These are phyloP conservation scores for Leccinellum luteum DNA, from an alignment of 768 basidiomycete species.

Conservation along the genomic window DNA sequence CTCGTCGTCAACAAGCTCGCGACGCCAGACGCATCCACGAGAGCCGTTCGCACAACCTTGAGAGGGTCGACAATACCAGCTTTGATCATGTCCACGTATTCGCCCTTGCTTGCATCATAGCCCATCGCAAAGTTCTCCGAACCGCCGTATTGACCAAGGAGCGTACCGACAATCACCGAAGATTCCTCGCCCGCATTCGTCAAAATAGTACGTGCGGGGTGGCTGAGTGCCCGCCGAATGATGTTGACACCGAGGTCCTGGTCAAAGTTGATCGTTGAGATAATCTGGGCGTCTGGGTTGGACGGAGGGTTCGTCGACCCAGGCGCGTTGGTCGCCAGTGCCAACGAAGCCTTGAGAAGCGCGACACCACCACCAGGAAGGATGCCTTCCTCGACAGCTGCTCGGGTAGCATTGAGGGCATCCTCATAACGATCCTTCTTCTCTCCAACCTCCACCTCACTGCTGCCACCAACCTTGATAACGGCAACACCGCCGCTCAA, in stretches of 20 bases:
- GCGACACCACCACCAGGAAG: conserved; percentile 96
- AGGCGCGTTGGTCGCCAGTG: conserved; percentile 59
- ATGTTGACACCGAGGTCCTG: conserved; percentile 95
- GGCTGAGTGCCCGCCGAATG: conserved; percentile 80
- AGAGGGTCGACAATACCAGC: conserved; percentile 93
- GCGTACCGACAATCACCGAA: conserved; percentile 86
- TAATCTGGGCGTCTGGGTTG: conserved; percentile 58
- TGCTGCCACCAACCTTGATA: conserved; percentile 93
- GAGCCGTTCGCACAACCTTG: conserved; percentile 91
- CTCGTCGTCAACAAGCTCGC: conserved; percentile 90
- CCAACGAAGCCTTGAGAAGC: conserved; percentile 78
- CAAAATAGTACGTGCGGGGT: conserved; percentile 85
- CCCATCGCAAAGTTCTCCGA: conserved; percentile 83
- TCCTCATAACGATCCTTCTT: conserved; percentile 99
- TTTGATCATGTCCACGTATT: conserved; percentile 94
- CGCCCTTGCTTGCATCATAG: conserved; percentile 88
- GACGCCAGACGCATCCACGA: conserved; percentile 90
- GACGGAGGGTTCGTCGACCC: conserved; percentile 45
- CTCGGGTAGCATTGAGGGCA: conserved; percentile 93
- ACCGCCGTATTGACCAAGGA: conserved; percentile 64
- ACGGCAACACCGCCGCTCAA: conserved; percentile 95
- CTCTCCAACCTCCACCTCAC: conserved; percentile 96
- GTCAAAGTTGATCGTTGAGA: conserved; percentile 92
- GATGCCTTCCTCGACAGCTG: conserved; percentile 97
- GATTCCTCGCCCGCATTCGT: conserved; percentile 94